phyloP scores from a whole-genome alignment of 257 asterid species.

The Fraxinus americana region DNA sequence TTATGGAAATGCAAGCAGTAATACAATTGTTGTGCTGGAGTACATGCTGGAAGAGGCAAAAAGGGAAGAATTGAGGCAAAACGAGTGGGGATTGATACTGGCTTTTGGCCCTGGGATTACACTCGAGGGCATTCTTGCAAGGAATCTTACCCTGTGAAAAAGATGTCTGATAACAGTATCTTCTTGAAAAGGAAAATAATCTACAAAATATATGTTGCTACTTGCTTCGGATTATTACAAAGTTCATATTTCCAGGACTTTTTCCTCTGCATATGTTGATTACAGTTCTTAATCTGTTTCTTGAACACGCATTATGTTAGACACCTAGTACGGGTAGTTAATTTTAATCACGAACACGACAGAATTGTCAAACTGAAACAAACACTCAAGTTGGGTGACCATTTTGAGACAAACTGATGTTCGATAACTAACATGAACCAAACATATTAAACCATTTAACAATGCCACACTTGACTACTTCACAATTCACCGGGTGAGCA shows the following conservation, averaged over 20 bases:
- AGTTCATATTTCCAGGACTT: too few relatives aligned
- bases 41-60: constrained; percentile 65
- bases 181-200: neutral
- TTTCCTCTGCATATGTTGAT: neutral
- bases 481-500: neutral
- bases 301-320: too few relatives aligned
- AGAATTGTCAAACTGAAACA: neutral
- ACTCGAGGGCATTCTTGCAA: constrained; percentile 84
- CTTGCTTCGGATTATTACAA: neutral
- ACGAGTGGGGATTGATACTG: constrained; percentile 77
- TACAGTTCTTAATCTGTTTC: neutral
- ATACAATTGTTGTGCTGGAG: constrained; percentile 87
- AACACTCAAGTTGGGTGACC: neutral
- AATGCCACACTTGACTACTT: neutral
- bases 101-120: constrained; percentile 99
- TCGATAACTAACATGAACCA: neutral
- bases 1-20: constrained; percentile 94
- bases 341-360: too few relatives aligned
- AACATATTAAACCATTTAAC: neutral
- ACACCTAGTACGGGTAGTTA: neutral
- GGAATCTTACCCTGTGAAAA: constrained; percentile 42
- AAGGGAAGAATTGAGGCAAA: constrained; percentile 15
- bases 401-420: neutral
- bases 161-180: neutral
- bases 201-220: neutral